These are phyloP conservation scores for Kazachstania taianensis DNA, from an alignment of 805 yeast genomes.

Conservation along the genomic window DNA sequence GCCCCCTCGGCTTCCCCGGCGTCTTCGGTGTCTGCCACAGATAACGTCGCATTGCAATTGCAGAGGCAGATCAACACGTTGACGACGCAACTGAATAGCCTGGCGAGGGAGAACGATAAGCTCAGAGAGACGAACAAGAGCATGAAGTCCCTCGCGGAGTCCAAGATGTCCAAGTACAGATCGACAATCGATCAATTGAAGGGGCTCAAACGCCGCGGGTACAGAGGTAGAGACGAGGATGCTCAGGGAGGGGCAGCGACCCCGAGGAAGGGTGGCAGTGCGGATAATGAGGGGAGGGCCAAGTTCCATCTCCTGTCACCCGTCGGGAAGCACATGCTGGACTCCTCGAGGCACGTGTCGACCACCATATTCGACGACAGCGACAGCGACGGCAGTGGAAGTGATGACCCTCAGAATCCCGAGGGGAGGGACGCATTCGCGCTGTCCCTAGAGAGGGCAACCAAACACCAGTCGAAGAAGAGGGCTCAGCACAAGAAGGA, in stretches of 20 bases:
- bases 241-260: not conserved
- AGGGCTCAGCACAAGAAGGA: conserved; percentile 2
- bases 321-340: conserved; percentile 11
- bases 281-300: conserved; percentile 7
- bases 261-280: not conserved
- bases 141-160: conserved; percentile 23
- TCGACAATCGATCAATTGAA: conserved; percentile 22
- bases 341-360: conserved; percentile 7
- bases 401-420: too few species aligned
- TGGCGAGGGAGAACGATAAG: conserved; percentile 25
- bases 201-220: conserved; percentile 4
- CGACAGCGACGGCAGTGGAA: not conserved
- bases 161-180: conserved; percentile 26
- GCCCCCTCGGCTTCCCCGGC: conserved; percentile 4
- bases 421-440: not conserved
- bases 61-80: conserved; percentile 30
- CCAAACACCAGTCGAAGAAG: too few species aligned
- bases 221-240: conserved; percentile 7
- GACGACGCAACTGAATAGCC: conserved; percentile 25
- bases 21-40: too few species aligned
- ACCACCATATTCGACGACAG: conserved; percentile 8
- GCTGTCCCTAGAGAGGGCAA: too few species aligned
- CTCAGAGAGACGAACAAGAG: conserved; percentile 27
- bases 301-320: conserved; percentile 21
- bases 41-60: conserved; percentile 26